Conservation (phyloP, 2,329 filamentous ascomycete genomes). For the Ophiostoma ulmi region DNA sequence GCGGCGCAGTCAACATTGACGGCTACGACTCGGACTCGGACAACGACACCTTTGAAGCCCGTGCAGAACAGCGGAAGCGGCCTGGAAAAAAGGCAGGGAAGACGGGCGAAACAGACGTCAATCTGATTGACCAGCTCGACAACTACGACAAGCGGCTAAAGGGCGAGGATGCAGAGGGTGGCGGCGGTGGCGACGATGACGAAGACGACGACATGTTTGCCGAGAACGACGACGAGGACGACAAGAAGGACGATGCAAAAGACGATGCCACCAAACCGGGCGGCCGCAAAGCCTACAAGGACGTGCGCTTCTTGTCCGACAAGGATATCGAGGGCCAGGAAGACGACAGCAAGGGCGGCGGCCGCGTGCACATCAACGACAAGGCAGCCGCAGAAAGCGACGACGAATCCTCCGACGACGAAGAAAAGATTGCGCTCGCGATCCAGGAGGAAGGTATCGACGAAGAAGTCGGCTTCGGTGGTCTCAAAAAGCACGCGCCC, state of each 20-base stretch:
- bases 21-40: conserved; percentile 94
- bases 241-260: conserved; percentile 38
- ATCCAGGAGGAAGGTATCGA: conserved; percentile 72
- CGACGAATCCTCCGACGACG: conserved; percentile 38
- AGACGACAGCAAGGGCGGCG: conserved; percentile 35
- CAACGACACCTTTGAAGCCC: conserved; percentile 79
- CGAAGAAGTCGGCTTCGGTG: conserved; percentile 83
- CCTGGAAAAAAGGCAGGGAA: conserved; percentile 20
- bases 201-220: conserved; percentile 85
- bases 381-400: conserved; percentile 34
- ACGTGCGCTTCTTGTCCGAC: conserved; percentile 56
- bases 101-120: conserved; percentile 36
- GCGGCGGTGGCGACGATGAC: conserved; percentile 44
- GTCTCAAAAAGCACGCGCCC: conserved; percentile 87
- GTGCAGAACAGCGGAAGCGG: conserved; percentile 56
- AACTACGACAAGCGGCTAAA: conserved; percentile 46
- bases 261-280: conserved; percentile 32
- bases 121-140: conserved; percentile 50
- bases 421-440: conserved; percentile 69
- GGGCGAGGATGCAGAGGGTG: conserved; percentile 34
- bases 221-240: conserved; percentile 52
- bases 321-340: conserved; percentile 75
- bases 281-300: conserved; percentile 54
- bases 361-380: conserved; percentile 16
- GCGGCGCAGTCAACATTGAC: conserved; percentile 91